phyloP scores from a whole-genome alignment of 2,329 filamentous ascomycete species.

The Apiospora hydei region DNA sequence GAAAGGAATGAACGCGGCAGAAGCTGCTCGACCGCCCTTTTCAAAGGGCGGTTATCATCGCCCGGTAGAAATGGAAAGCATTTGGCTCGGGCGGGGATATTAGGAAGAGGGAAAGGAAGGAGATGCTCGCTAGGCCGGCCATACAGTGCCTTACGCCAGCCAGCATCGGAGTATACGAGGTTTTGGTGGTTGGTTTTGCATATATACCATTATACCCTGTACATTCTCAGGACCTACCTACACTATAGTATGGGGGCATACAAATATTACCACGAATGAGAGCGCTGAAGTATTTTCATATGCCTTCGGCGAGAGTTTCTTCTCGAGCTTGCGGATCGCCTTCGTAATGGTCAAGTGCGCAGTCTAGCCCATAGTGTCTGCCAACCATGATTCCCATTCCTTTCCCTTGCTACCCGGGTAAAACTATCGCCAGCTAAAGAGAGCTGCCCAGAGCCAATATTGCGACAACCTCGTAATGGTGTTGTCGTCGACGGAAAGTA shows the following conservation, averaged over 20 bases:
- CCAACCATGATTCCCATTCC: background rate
- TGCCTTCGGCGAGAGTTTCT: background rate
- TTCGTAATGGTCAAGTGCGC: background rate
- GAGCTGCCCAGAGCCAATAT: too few relatives aligned
- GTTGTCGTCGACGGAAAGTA: too few relatives aligned
- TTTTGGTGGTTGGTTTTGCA: background rate
- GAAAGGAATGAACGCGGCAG: background rate
- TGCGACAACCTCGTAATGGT: too few relatives aligned
- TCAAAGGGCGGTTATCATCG: background rate
- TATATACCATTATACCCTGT: conserved; percentile 6
- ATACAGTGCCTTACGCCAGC: background rate
- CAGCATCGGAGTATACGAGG: background rate
- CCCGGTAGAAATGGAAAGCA: background rate
- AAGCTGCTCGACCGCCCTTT: background rate
- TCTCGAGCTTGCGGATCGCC: background rate
- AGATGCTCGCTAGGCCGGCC: background rate
- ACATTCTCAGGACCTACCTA: background rate
- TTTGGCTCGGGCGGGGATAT: background rate
- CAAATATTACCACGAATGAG: background rate
- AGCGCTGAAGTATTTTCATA: background rate
- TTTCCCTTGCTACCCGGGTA: too few relatives aligned
- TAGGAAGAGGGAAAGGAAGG: background rate
- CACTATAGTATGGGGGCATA: background rate
- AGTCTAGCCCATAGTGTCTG: background rate
- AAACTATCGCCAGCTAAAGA: too few relatives aligned